phyloP scores from a whole-genome alignment of 2,329 filamentous ascomycete species.

The Colletotrichum graminicola region DNA sequence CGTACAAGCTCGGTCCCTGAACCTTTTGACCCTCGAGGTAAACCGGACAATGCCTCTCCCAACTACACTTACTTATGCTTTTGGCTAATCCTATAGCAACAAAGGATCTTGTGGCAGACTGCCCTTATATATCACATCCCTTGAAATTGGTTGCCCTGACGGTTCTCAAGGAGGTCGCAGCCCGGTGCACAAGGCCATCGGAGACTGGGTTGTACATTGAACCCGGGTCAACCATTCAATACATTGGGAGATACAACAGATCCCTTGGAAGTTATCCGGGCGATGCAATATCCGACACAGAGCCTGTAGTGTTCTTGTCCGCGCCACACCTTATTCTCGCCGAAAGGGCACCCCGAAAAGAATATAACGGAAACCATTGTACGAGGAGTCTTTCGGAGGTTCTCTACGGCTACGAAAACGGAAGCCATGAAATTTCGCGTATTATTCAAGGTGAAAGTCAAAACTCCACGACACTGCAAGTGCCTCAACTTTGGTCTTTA shows the following conservation, averaged over 20 bases:
- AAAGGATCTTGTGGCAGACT: conserved; percentile 13
- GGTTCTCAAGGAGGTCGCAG: conserved; percentile 12
- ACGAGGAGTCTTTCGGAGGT: conserved; percentile 16
- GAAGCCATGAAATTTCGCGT: background rate
- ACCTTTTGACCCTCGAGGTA: conserved; percentile 7
- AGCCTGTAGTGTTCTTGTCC: conserved; percentile 18
- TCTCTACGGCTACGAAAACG: conserved; percentile 23
- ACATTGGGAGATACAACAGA: conserved; percentile 18
- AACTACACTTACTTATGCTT: too few species aligned
- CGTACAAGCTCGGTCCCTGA: conserved; percentile 6
- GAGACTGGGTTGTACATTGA: conserved; percentile 13
- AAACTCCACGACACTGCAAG: background rate
- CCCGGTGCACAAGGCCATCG: conserved; percentile 5
- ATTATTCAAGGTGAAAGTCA: background rate
- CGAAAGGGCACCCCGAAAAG: background rate
- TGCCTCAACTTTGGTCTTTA: conserved; percentile 14
- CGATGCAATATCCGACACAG: conserved; percentile 14
- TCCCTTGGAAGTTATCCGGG: conserved; percentile 8
- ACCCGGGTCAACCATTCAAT: conserved; percentile 17
- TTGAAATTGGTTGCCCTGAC: conserved; percentile 12
- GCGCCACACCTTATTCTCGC: conserved; percentile 2
- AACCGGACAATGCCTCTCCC: conserved; percentile 9
- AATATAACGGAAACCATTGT: background rate
- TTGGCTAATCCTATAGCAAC: background rate
- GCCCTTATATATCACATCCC: conserved; percentile 7